Percentiles rank a stretch among this genome's conserved stretches.
These are phyloP conservation scores for Pontederia crassipes DNA, from an alignment of 176 grass and related monocot genomes.

Conservation along the genomic window DNA sequence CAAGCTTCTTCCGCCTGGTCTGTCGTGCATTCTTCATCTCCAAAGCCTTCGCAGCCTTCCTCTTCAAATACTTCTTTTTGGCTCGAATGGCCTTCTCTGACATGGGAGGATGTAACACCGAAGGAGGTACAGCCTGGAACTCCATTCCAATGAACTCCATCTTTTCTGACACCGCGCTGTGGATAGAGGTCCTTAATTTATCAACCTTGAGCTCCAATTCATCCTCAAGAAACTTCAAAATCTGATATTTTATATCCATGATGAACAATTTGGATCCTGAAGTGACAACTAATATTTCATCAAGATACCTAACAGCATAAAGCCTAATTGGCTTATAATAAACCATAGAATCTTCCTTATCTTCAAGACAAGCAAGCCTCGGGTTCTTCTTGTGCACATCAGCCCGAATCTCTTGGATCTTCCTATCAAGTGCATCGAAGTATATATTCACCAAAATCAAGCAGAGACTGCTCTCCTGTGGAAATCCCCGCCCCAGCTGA, in stretches of 20 bases:
- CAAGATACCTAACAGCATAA: slow-evolving; percentile 55
- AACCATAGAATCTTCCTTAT: slow-evolving; percentile 16
- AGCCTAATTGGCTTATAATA: slow-evolving; percentile 63
- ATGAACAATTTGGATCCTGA: slow-evolving; percentile 73
- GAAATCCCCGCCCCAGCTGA: slow-evolving; percentile 53
- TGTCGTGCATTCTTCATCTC: slow-evolving; percentile 86
- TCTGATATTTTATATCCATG: slow-evolving; percentile 49
- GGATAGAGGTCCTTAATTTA: slow-evolving; percentile 51
- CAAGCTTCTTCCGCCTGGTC: slow-evolving; percentile 80
- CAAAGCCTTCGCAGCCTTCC: slow-evolving; percentile 50
- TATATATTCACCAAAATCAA: slow-evolving; percentile 60
- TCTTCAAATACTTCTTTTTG: slow-evolving; percentile 82
- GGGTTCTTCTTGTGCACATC: slow-evolving; percentile 81
- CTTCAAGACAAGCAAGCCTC: slow-evolving; percentile 24
- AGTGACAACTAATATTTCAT: slow-evolving; percentile 68
- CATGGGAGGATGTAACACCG: slow-evolving; percentile 67
- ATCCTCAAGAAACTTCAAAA: slow-evolving; percentile 46
- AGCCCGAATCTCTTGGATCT: slow-evolving; percentile 52
- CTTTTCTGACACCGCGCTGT: slow-evolving; percentile 76
- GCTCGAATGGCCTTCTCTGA: slow-evolving; percentile 81
- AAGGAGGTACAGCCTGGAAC: slow-evolving; percentile 75
- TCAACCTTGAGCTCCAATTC: slow-evolving; percentile 57
- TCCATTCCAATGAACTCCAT: slow-evolving; percentile 78
- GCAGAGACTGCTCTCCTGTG: slow-evolving; percentile 50
- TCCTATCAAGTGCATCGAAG: slow-evolving; percentile 59